Evolutionary conservation across 2,329 filamentous ascomycete species (phyloP), one percentile per base, ranked within the genome.

Genomic region (Exophiala oligosperma): DNA sequence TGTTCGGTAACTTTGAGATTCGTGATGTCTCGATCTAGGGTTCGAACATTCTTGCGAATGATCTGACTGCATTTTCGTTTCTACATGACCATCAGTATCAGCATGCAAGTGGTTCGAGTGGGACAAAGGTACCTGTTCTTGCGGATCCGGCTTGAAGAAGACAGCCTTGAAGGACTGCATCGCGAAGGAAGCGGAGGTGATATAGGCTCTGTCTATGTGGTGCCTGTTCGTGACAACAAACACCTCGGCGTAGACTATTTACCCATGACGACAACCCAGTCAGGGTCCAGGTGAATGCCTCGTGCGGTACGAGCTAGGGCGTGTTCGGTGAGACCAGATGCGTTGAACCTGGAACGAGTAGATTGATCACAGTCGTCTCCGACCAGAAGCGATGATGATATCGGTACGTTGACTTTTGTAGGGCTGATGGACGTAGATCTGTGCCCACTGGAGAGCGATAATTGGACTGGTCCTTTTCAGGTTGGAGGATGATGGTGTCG

Each of bases 1-100:
- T 77, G 77, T 73, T 99, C 93, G 65, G 91, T 87, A 56, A 84
- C 79, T 74, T 90, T 92, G 65, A 94, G 84, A 64, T 86, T 81
- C 54, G 82, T 77, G 72, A 99, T 93, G 76, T 97, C 92, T 71
- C 94, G 92, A 74, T 99, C 94, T 68, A 99, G 84, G 72, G 96
- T 93, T 71, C 94, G 92, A 62, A 91, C 89, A 76, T 97, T 97
- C 72, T 86, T 79, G 61, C 93, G 91, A 69, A 99, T 89, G 62
- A 97, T 84, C 61, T 85, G 80, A 75, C 97, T 96, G 77, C 93
- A 97, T 87, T 97, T 97, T 64, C 92, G 88, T 77, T 94, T 88
- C 93, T 99, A 68, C 28, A 23, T 58, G 38, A 50, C 21, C 6
- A 54, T 63, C 49, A 52, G 52, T 32, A 21, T 47, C 32, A 35